Evolutionary conservation across 1,284 basidiomycete genomes (phyloP).

Genomic region (Ustilago lituana): DNA sequence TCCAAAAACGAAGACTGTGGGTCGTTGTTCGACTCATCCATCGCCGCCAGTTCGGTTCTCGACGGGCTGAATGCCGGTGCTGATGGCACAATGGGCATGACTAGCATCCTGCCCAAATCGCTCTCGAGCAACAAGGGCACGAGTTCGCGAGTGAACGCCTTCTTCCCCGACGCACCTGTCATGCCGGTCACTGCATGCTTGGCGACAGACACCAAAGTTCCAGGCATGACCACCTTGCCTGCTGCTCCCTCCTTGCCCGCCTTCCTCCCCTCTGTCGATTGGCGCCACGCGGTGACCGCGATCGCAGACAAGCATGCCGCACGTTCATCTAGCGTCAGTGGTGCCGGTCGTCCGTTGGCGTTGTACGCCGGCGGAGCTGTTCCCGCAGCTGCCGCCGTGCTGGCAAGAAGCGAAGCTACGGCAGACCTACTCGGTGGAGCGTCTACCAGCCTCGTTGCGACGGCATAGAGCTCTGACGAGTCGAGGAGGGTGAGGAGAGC

Average conservation of each 20-base stretch:
- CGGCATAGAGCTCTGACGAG: slow-evolving; percentile 41
- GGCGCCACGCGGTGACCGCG: slow-evolving; percentile 33
- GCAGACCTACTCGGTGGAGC: slow-evolving; percentile 9
- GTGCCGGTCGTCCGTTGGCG: neutral
- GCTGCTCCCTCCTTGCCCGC: no score
- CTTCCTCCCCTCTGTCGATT: slow-evolving; percentile 24
- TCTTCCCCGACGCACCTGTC: neutral
- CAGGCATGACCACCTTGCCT: slow-evolving; percentile 15
- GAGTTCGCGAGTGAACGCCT: slow-evolving; percentile 7
- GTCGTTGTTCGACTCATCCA: slow-evolving; percentile 15
- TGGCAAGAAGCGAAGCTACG: slow-evolving; percentile 22
- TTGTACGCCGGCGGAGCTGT: neutral
- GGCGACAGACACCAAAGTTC: slow-evolving; percentile 14
- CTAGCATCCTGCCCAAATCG: slow-evolving; percentile 31
- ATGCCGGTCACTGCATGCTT: slow-evolving; percentile 25
- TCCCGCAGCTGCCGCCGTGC: slow-evolving; percentile 27
- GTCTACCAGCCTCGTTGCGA: slow-evolving; percentile 25
- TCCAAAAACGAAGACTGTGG: neutral
- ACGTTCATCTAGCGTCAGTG: slow-evolving; percentile 37
- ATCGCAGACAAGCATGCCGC: slow-evolving; percentile 35
- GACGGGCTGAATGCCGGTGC: slow-evolving; percentile 2
- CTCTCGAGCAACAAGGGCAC: slow-evolving; percentile 39
- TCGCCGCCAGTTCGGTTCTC: slow-evolving; percentile 9
- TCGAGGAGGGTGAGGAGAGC: slow-evolving; percentile 39
- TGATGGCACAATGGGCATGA: slow-evolving; percentile 37